These are phyloP conservation scores for Gynandropsis gynandra DNA, from an alignment of 345 rosid species.

Conservation along the genomic window DNA sequence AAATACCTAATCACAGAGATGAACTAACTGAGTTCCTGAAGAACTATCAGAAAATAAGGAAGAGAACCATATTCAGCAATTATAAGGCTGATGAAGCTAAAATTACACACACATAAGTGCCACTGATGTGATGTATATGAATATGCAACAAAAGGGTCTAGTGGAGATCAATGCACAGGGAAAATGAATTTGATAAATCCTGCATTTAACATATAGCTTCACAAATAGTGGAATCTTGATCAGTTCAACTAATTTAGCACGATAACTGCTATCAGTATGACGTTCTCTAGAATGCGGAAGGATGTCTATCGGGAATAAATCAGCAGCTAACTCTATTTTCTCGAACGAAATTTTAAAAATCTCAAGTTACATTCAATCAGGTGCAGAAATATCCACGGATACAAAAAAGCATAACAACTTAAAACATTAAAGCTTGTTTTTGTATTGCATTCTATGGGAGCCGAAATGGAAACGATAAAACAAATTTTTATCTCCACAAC, in stretches of 20 bases:
- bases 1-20: too few species aligned
- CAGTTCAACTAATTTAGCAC: conserved; percentile 1
- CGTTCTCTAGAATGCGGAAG: not conserved
- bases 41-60: too few species aligned
- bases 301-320: not conserved
- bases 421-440: not conserved
- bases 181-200: too few species aligned
- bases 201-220: too few species aligned
- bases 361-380: not conserved
- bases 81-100: too few species aligned
- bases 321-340: not conserved
- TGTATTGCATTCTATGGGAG: not conserved
- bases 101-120: too few species aligned
- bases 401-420: not conserved
- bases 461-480: not conserved
- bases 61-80: too few species aligned
- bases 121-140: too few species aligned
- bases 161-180: too few species aligned
- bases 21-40: too few species aligned
- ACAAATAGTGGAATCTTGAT: too few species aligned
- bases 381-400: not conserved
- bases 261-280: not conserved
- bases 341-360: not conserved
- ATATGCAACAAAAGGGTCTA: too few species aligned
- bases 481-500: not conserved